phyloP scores from a whole-genome alignment of 2,329 filamentous ascomycete genomes.

The Chaetomium sp. region DNA sequence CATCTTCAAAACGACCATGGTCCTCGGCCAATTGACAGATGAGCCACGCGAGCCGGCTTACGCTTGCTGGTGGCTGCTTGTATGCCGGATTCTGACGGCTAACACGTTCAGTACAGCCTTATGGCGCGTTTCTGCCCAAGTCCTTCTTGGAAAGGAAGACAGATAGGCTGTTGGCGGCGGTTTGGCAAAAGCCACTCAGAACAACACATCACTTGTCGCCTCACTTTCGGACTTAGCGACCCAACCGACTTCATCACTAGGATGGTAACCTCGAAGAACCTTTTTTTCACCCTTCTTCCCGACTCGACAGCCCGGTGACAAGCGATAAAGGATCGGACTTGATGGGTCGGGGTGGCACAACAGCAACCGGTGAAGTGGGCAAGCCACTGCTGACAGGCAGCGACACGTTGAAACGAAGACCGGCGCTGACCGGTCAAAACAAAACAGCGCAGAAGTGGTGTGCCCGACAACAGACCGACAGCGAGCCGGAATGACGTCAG shows the following conservation, averaged over 20 bases:
- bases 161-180: too few relatives aligned
- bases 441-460: neutral
- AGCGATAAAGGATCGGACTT: neutral
- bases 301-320: too few relatives aligned
- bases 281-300: too few relatives aligned
- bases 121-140: neutral
- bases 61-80: constrained; percentile 2
- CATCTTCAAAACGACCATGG: too few relatives aligned
- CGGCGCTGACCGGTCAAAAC: neutral
- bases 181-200: too few relatives aligned
- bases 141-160: neutral
- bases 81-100: neutral
- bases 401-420: neutral
- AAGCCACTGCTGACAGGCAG: neutral
- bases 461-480: too few relatives aligned
- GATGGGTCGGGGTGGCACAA: neutral
- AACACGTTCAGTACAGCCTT: neutral
- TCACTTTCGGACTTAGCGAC: neutral
- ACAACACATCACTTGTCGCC: neutral
- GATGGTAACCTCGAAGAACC: neutral
- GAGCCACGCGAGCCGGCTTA: neutral
- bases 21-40: too few relatives aligned
- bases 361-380: constrained; percentile 4
- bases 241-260: neutral
- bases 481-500: too few relatives aligned